Conservation (phyloP, 441 rosid genomes). For the Populus hybrid region DNA sequence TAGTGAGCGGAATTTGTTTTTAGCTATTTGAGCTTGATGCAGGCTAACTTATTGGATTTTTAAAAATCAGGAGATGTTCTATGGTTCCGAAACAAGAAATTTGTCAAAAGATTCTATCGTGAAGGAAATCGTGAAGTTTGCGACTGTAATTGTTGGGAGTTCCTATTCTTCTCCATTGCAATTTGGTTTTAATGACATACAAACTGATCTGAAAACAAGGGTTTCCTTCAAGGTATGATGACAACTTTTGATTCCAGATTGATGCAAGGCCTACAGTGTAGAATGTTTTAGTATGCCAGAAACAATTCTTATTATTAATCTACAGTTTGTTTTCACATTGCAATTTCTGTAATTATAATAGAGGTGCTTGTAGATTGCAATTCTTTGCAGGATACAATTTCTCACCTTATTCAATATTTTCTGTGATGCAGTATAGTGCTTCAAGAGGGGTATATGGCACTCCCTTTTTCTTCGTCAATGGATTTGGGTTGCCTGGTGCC, state of each 20-base stretch:
- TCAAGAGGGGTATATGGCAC: conserved; percentile 71
- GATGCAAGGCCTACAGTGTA: too few relatives aligned
- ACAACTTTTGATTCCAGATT: too few relatives aligned
- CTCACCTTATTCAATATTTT: too few relatives aligned
- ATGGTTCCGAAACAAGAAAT: conserved; percentile 49
- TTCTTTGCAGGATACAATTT: too few relatives aligned
- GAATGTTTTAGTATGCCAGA: too few relatives aligned
- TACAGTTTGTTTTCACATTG: too few relatives aligned
- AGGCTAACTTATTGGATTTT: not conserved
- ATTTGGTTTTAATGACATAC: conserved; percentile 49
- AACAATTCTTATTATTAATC: too few relatives aligned
- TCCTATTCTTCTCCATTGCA: conserved; percentile 40
- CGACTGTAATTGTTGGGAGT: conserved; percentile 42
- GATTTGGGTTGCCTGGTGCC: conserved; percentile 58
- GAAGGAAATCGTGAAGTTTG: conserved; percentile 49
- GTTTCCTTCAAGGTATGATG: conserved; percentile 72
- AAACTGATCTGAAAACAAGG: conserved; percentile 61
- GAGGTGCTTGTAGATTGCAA: too few relatives aligned
- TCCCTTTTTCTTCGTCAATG: conserved; percentile 69
- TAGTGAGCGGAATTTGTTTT: not conserved
- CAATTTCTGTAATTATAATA: too few relatives aligned
- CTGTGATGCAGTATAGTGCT: conserved; percentile 58
- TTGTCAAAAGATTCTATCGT: conserved; percentile 48
- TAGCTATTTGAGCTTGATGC: not conserved
- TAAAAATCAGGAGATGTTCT: conserved; percentile 48